phyloP scores from a whole-genome alignment of 345 rosid genomes.

The Populus pruinosa region DNA sequence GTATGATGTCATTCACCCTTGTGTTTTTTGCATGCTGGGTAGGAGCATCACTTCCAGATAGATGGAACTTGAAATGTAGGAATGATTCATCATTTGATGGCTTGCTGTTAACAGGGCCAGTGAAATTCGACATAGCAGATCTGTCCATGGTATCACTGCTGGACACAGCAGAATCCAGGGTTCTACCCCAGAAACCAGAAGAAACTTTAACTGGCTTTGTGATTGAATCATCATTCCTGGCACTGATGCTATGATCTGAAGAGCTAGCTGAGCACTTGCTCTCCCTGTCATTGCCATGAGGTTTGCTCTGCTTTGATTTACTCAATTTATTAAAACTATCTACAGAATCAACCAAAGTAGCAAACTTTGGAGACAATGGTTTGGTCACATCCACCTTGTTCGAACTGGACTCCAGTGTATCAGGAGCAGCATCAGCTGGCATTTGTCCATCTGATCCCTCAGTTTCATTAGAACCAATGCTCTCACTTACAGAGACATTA shows the following conservation, averaged over 20 bases:
- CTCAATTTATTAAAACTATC: slow-evolving; percentile 33
- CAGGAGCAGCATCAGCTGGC: slow-evolving; percentile 35
- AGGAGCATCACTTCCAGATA: slow-evolving; percentile 21
- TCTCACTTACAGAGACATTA: slow-evolving; percentile 60
- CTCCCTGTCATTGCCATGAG: slow-evolving; percentile 22
- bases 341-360: slow-evolving; percentile 59
- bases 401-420: slow-evolving; percentile 31
- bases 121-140: slow-evolving; percentile 23
- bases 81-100: slow-evolving; percentile 34
- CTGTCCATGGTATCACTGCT: slow-evolving; percentile 21
- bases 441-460: slow-evolving; percentile 40
- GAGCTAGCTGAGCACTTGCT: slow-evolving; percentile 26
- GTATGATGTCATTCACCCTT: slow-evolving; percentile 19
- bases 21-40: slow-evolving; percentile 20
- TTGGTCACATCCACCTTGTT: slow-evolving; percentile 39
- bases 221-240: slow-evolving; percentile 22
- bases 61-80: slow-evolving; percentile 42
- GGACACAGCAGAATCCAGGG: slow-evolving; percentile 36
- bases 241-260: slow-evolving; percentile 23
- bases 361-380: slow-evolving; percentile 65
- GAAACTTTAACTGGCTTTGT: slow-evolving; percentile 23
- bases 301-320: slow-evolving; percentile 29
- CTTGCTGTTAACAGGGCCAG: slow-evolving; percentile 21
- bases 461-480: slow-evolving; percentile 59
- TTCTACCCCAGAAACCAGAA: slow-evolving; percentile 60